A percentile compares a stretch with the other conserved stretches of the same genome.
Evolutionary conservation across 768 basidiomycete genomes (phyloP).

Genomic region (Mrakia blollopis): DNA sequence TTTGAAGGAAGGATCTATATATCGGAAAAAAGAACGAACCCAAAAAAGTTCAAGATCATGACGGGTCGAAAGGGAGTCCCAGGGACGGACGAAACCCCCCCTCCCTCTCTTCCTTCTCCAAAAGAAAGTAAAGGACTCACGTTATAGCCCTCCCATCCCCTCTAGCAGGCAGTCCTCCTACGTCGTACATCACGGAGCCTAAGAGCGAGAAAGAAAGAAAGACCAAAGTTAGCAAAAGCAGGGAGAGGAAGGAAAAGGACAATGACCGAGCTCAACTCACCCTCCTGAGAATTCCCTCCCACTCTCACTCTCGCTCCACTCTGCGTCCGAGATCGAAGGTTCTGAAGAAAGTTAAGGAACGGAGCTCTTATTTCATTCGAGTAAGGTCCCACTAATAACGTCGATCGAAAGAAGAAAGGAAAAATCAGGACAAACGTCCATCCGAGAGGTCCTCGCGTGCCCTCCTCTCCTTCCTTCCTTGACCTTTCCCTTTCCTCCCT

Average conservation of each 20-base stretch:
- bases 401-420: neutral
- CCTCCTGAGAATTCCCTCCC: conserved; percentile 77
- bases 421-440: neutral
- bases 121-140: neutral
- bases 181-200: neutral
- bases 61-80: no score
- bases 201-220: neutral
- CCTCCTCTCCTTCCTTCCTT: neutral
- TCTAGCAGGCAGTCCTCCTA: neutral
- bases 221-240: neutral
- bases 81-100: no score
- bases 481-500: neutral
- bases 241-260: neutral
- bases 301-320: conserved; percentile 59
- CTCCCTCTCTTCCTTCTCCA: no score
- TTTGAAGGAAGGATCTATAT: conserved; percentile 30
- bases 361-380: conserved; percentile 54
- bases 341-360: conserved; percentile 74
- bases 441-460: neutral
- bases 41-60: no score
- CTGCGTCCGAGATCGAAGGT: conserved; percentile 62
- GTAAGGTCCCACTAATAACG: conserved; percentile 36
- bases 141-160: neutral
- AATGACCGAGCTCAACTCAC: conserved; percentile 28
- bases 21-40: no score